A percentile compares a stretch with the other conserved stretches of the same genome.
These are phyloP conservation scores for Ascochyta fabae DNA, from an alignment of 2,329 filamentous ascomycete genomes.

Conservation along the genomic window DNA sequence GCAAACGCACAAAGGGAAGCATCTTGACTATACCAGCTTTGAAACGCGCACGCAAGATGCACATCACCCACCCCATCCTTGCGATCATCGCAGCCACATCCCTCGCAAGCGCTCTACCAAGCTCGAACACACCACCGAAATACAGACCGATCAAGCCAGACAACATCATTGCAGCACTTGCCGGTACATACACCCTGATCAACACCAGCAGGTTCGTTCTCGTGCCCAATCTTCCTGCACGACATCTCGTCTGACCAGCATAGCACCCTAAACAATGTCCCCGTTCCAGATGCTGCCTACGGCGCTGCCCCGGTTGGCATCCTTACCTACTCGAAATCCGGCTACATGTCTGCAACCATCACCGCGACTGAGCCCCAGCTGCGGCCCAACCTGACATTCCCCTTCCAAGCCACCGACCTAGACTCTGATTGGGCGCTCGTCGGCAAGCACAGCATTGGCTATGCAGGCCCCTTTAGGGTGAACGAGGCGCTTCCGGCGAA, in stretches of 20 bases:
- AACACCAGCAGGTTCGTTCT: constrained; percentile 29
- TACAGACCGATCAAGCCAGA: neutral
- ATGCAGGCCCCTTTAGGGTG: constrained; percentile 32
- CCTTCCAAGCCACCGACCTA: constrained; percentile 25
- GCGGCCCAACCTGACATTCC: constrained; percentile 33
- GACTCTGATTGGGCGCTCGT: constrained; percentile 40
- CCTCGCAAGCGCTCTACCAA: constrained; percentile 11
- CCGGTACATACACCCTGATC: constrained; percentile 34
- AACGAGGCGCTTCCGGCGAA: constrained; percentile 25
- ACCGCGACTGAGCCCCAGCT: constrained; percentile 31
- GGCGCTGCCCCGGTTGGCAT: constrained; percentile 32
- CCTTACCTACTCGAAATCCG: constrained; percentile 33
- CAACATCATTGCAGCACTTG: constrained; percentile 27
- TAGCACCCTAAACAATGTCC: constrained; percentile 25
- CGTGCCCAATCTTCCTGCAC: neutral
- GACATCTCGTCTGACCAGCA: neutral
- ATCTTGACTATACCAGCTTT: neutral
- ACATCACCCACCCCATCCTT: neutral
- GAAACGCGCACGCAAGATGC: neutral
- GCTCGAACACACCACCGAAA: constrained; percentile 2
- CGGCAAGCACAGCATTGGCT: constrained; percentile 37
- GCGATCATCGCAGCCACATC: constrained; percentile 6
- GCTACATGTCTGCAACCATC: constrained; percentile 40
- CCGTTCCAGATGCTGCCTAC: constrained; percentile 32
- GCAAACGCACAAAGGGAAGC: neutral